A percentile compares a stretch with the other conserved stretches of the same genome.
Evolutionary conservation across 164 flowering plant species (phyloP).

Genomic region (Chloranthus sessilifolius): DNA sequence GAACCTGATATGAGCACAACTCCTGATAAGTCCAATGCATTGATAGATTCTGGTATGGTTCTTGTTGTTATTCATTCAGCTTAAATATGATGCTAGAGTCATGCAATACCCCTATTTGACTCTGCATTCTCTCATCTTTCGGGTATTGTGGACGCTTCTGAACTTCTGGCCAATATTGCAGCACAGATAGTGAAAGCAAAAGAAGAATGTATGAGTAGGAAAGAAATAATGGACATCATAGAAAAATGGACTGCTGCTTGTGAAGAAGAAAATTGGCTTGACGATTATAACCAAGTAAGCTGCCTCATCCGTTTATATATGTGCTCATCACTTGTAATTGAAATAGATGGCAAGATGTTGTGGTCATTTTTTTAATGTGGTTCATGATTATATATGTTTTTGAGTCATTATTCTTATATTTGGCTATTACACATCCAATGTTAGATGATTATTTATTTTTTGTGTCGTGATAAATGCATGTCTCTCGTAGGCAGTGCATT

Average conservation of each 20-base stretch:
- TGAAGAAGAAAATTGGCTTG: conserved; percentile 96
- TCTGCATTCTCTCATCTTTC: conserved; percentile 1
- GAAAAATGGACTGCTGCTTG: conserved; percentile 86
- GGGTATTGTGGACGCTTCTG: conserved; percentile 91
- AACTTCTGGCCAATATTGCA: conserved; percentile 80
- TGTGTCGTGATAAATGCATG: too few species aligned
- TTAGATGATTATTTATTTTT: too few species aligned
- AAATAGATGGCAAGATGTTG: too few species aligned
- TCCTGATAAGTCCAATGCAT: conserved; percentile 72
- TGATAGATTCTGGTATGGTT: conserved; percentile 80
- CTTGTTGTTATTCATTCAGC: neutral
- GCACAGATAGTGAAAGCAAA: conserved; percentile 60
- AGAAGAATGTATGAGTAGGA: conserved; percentile 67
- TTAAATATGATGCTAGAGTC: neutral
- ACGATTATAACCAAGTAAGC: conserved; percentile 76
- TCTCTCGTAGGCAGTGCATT: too few species aligned
- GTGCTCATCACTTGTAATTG: too few species aligned
- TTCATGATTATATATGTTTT: too few species aligned
- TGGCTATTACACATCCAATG: too few species aligned
- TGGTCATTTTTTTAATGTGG: too few species aligned
- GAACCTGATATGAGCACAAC: conserved; percentile 83
- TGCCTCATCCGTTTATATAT: too few species aligned
- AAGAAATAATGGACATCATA: conserved; percentile 82
- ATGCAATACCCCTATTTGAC: conserved; percentile 1
- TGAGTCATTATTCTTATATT: too few species aligned